These are phyloP conservation scores for Marasmius tenuissimus DNA, from an alignment of 1,284 basidiomycete genomes.

Conservation along the genomic window DNA sequence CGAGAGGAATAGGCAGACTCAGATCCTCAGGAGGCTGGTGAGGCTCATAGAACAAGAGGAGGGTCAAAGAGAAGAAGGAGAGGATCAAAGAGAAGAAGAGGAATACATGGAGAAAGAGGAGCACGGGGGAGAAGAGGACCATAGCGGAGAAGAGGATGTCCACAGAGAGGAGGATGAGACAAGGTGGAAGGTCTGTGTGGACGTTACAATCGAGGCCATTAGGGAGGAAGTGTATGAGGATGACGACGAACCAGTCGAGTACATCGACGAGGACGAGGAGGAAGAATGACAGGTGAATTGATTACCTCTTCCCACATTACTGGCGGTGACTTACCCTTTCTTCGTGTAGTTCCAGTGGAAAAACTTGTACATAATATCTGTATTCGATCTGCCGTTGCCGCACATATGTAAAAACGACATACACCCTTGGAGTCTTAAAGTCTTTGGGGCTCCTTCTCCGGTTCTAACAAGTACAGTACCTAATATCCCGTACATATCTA, in stretches of 20 bases:
- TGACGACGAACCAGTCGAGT: neutral
- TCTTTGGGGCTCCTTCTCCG: too few relatives aligned
- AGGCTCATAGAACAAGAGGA: neutral
- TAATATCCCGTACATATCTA: too few relatives aligned
- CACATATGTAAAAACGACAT: too few relatives aligned
- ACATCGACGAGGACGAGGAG: constrained; percentile 20
- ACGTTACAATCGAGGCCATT: constrained; percentile 3
- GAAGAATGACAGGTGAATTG: constrained; percentile 22
- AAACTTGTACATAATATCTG: neutral
- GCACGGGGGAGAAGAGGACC: too few relatives aligned
- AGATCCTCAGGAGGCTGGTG: neutral
- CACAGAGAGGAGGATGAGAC: neutral
- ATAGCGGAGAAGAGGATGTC: neutral
- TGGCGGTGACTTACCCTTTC: too few relatives aligned
- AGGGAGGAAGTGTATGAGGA: neutral
- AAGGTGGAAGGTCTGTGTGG: constrained; percentile 5
- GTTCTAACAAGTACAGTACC: too few relatives aligned
- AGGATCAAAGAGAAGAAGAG: neutral
- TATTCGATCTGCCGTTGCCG: neutral
- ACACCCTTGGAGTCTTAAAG: too few relatives aligned
- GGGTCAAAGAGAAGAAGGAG: too few relatives aligned
- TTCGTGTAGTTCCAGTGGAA: neutral
- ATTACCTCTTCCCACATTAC: constrained; percentile 7
- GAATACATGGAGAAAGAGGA: too few relatives aligned
- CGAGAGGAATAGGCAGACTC: neutral